These are phyloP conservation scores for Talaromyces sp. DNA, from an alignment of 2,329 filamentous ascomycete species.

Conservation along the genomic window DNA sequence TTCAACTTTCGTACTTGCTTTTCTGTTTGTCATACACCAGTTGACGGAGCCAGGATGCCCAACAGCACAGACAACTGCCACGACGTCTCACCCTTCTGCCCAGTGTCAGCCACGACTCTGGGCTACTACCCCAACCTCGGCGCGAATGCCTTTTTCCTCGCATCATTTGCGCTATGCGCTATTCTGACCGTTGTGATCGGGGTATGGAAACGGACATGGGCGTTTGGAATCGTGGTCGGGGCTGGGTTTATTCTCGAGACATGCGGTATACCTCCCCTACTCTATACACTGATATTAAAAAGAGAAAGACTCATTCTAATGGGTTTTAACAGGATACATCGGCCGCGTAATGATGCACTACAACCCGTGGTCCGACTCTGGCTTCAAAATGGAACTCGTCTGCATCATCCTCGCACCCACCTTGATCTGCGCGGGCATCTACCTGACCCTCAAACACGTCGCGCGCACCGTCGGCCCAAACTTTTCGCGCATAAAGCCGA, in stretches of 20 bases:
- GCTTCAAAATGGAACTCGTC: constrained; percentile 42
- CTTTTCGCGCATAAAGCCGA: constrained; percentile 36
- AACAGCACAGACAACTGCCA: constrained; percentile 16
- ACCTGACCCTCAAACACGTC: constrained; percentile 59
- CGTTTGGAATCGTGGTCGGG: constrained; percentile 42
- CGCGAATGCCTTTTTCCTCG: constrained; percentile 43
- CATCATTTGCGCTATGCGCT: constrained; percentile 42
- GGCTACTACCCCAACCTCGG: constrained; percentile 44
- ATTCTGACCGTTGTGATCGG: constrained; percentile 42
- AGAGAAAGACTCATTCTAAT: no score
- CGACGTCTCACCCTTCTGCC: constrained; percentile 27
- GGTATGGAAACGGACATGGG: constrained; percentile 46
- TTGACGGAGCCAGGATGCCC: neutral
- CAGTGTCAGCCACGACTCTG: constrained; percentile 37
- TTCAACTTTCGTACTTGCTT: no score
- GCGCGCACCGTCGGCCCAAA: constrained; percentile 44
- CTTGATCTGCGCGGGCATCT: constrained; percentile 58
- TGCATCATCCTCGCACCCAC: constrained; percentile 27
- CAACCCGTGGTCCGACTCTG: constrained; percentile 40
- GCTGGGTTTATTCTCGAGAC: constrained; percentile 42
- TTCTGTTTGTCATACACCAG: no score
- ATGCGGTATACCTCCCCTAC: constrained; percentile 4
- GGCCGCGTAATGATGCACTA: constrained; percentile 44
- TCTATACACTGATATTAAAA: no score
- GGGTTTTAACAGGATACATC: constrained; percentile 42